These are phyloP conservation scores for Oryza meridionalis DNA, from an alignment of 176 grass and related monocot species.

Conservation along the genomic window DNA sequence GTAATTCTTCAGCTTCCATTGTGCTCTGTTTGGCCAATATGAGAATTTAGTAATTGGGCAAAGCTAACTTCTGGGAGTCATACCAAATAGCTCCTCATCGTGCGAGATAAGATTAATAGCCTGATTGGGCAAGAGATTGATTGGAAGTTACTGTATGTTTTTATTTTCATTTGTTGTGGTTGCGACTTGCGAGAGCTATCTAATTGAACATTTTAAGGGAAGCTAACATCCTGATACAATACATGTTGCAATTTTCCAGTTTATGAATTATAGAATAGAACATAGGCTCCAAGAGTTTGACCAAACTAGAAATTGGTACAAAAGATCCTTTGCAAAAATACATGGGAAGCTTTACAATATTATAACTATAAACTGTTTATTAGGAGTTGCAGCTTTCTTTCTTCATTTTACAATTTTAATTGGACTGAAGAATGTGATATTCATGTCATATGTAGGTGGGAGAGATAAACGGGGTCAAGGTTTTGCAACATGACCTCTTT, in stretches of 20 bases:
- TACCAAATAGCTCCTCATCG: slow-evolving; percentile 19
- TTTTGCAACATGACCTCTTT: slow-evolving; percentile 99
- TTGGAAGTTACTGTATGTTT: slow-evolving; percentile 13
- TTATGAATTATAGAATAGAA: neutral
- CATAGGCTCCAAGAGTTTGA: neutral
- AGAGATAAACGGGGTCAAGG: slow-evolving; percentile 89
- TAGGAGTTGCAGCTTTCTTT: slow-evolving; percentile 4
- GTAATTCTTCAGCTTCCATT: slow-evolving; percentile 45
- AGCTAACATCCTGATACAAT: neutral
- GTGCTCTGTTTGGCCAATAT: neutral
- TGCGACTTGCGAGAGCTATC: neutral
- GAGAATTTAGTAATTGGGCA: slow-evolving; percentile 8
- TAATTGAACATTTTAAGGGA: neutral
- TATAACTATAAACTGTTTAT: slow-evolving; percentile 13
- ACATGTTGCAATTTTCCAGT: neutral
- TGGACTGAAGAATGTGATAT: slow-evolving; percentile 10
- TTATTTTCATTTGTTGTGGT: neutral
- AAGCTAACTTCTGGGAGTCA: slow-evolving; percentile 8
- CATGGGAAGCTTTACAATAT: neutral
- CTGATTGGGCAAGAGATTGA: slow-evolving; percentile 2
- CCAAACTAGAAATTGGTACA: neutral
- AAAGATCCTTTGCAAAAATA: slow-evolving; percentile 6
- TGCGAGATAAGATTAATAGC: neutral
- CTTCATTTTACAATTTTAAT: slow-evolving; percentile 32
- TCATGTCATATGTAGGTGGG: slow-evolving; percentile 59